A percentile compares a stretch with the other conserved stretches of the same genome.
phyloP scores from a whole-genome alignment of 495 filamentous ascomycete genomes.

The Massariosphaeria phaeospora region DNA sequence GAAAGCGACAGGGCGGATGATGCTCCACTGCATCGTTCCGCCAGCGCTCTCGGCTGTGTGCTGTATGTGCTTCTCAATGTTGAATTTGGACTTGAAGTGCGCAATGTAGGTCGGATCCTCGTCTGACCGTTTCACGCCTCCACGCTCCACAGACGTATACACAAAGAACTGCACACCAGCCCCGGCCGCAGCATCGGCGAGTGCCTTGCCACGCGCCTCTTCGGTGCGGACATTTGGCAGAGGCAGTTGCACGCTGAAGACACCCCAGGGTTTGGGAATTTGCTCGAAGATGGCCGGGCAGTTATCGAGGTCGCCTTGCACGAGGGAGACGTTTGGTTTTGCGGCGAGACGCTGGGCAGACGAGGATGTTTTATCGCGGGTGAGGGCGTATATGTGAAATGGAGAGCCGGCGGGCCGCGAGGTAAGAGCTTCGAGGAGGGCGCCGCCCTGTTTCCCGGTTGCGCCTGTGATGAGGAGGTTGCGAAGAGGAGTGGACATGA shows the following conservation, averaged over 20 bases:
- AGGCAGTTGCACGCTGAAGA: constrained; percentile 29
- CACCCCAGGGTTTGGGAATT: constrained; percentile 45
- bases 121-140: constrained; percentile 50
- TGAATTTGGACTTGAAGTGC: constrained; percentile 60
- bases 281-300: constrained; percentile 47
- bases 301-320: constrained; percentile 54
- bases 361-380: constrained; percentile 52
- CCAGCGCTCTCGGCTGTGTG: constrained; percentile 34
- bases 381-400: constrained; percentile 64
- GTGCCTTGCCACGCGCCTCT: constrained; percentile 55
- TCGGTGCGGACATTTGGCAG: constrained; percentile 47
- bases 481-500: too few relatives aligned
- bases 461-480: constrained; percentile 65
- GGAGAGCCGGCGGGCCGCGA: constrained; percentile 33
- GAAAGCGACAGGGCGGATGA: constrained; percentile 55
- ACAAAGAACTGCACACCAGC: constrained; percentile 58
- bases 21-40: constrained; percentile 42
- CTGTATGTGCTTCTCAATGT: constrained; percentile 58
- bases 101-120: constrained; percentile 54
- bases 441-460: constrained; percentile 66
- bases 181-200: constrained; percentile 55
- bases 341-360: constrained; percentile 50
- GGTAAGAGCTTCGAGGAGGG: constrained; percentile 55
- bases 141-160: constrained; percentile 62
- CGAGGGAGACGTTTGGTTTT: constrained; percentile 47